These are phyloP conservation scores for Saksenaea vasiformis DNA, from an alignment of 371 early-diverging fungal genomes.

Conservation along the genomic window DNA sequence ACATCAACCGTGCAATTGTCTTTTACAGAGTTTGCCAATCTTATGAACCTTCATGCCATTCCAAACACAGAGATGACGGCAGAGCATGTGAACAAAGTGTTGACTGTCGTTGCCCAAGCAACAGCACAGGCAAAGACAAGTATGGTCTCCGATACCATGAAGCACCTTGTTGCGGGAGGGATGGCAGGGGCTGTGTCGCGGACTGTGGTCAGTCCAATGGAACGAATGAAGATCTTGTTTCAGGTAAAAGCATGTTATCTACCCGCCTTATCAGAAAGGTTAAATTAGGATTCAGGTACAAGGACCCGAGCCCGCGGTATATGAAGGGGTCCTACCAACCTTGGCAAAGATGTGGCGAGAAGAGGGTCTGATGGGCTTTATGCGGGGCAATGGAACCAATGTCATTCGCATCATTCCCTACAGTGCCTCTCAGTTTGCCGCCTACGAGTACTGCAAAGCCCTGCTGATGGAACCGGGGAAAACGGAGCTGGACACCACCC, in stretches of 20 bases:
- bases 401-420: constrained; percentile 92
- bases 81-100: constrained; percentile 41
- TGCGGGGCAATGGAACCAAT: constrained; percentile 94
- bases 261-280: neutral
- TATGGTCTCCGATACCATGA: constrained; percentile 55
- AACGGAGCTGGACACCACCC: constrained; percentile 71
- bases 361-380: constrained; percentile 84
- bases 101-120: constrained; percentile 22
- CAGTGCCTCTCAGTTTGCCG: constrained; percentile 88
- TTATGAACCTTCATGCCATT: constrained; percentile 34
- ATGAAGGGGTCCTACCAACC: constrained; percentile 73
- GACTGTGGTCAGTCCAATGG: constrained; percentile 91
- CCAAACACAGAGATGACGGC: constrained; percentile 30
- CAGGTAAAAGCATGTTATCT: constrained; percentile 60
- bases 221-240: constrained; percentile 91
- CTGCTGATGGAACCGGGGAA: constrained; percentile 69
- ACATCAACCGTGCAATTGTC: constrained; percentile 14
- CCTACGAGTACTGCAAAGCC: constrained; percentile 78
- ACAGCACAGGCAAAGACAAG: constrained; percentile 26
- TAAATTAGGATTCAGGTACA: constrained; percentile 58
- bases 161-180: constrained; percentile 88
- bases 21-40: constrained; percentile 34
- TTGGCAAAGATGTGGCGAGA: constrained; percentile 84
- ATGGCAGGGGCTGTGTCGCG: constrained; percentile 91
- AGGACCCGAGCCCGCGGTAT: constrained; percentile 67